phyloP scores from a whole-genome alignment of 495 filamentous ascomycete species.

The Schizothecium vesticola region DNA sequence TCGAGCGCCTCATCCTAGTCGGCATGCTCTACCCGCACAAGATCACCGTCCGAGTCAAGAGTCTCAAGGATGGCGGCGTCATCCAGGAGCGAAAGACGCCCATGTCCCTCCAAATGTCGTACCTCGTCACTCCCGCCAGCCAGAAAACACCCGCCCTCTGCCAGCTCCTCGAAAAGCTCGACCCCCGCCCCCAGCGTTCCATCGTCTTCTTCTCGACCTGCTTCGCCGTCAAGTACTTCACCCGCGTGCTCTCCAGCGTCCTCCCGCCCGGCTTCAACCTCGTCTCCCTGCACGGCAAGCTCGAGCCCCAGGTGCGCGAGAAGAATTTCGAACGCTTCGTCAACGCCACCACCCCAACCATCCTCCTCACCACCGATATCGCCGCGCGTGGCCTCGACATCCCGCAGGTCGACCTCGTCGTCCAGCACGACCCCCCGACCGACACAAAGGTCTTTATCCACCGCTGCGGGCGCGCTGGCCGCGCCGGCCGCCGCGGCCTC shows the following conservation, averaged over 20 bases:
- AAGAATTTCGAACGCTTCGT: slow-evolving; percentile 47
- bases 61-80: slow-evolving; percentile 51
- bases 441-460: slow-evolving; percentile 96
- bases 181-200: slow-evolving; percentile 71
- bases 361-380: slow-evolving; percentile 65
- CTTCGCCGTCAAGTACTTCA: slow-evolving; percentile 90
- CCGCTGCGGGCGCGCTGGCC: slow-evolving; percentile 85
- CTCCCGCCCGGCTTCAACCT: slow-evolving; percentile 60
- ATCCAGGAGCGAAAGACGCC: slow-evolving; percentile 84
- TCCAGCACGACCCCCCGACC: slow-evolving; percentile 85
- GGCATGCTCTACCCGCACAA: slow-evolving; percentile 92
- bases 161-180: slow-evolving; percentile 60
- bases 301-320: slow-evolving; percentile 64
- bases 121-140: slow-evolving; percentile 64
- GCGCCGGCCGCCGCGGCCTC: slow-evolving; percentile 79
- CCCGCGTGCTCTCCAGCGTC: slow-evolving; percentile 63
- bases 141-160: slow-evolving; percentile 72
- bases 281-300: slow-evolving; percentile 83
- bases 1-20: slow-evolving; percentile 86
- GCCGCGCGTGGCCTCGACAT: slow-evolving; percentile 86
- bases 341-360: slow-evolving; percentile 58
- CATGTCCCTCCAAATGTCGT: slow-evolving; percentile 84
- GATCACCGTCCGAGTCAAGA: slow-evolving; percentile 82
- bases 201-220: slow-evolving; percentile 95
- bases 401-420: slow-evolving; percentile 86